phyloP scores from a whole-genome alignment of 805 yeast genomes.

The Pichia ethanolica region DNA sequence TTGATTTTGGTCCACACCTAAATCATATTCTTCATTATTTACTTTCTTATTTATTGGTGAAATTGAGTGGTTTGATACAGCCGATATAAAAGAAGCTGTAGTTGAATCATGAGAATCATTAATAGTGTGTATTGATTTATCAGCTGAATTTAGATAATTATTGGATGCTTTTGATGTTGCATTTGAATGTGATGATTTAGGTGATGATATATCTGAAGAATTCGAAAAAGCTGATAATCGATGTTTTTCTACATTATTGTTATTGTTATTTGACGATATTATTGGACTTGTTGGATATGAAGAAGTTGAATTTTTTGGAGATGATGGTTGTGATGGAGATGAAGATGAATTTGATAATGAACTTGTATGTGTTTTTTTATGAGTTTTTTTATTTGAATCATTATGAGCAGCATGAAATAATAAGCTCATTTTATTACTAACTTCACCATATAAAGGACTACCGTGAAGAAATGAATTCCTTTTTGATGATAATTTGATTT shows the following conservation, averaged over 20 bases:
- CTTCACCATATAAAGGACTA: conserved; percentile 14
- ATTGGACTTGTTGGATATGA: not conserved
- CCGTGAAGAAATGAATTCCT: conserved; percentile 7
- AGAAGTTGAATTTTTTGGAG: not conserved
- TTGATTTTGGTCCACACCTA: not conserved
- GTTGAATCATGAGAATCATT: not conserved
- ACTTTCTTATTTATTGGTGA: not conserved
- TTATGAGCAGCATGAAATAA: conserved; percentile 6
- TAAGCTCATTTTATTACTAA: conserved; percentile 10
- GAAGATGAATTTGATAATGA: not conserved
- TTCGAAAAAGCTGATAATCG: not conserved
- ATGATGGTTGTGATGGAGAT: not conserved
- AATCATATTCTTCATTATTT: not conserved
- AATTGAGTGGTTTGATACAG: too few species aligned
- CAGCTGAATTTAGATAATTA: not conserved
- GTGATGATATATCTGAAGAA: not conserved
- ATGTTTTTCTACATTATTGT: not conserved
- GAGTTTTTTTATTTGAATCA: not conserved
- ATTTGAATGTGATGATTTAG: not conserved
- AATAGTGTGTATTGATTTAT: not conserved
- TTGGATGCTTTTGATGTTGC: not conserved
- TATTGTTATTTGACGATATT: not conserved
- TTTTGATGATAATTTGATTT: not conserved
- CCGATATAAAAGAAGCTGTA: not conserved
- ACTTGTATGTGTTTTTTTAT: not conserved